phyloP scores from a whole-genome alignment of 495 filamentous ascomycete genomes.

The Penicillium canariense region DNA sequence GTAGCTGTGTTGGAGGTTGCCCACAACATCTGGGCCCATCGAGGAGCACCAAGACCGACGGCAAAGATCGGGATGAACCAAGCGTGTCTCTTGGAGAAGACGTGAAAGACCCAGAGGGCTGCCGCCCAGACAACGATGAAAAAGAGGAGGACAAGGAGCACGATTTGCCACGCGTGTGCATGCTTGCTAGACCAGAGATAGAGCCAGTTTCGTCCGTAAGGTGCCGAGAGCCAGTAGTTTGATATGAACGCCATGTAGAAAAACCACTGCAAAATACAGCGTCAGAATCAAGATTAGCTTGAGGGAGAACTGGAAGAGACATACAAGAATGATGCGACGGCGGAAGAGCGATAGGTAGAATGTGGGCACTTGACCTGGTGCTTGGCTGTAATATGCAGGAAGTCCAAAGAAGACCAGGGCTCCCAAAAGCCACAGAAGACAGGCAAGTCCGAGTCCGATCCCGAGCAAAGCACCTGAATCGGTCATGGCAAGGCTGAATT shows the following conservation, averaged over 20 bases:
- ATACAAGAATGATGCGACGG: conserved; percentile 52
- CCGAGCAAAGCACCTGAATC: conserved; percentile 43
- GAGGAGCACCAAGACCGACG: conserved; percentile 59
- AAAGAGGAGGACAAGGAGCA: conserved; percentile 55
- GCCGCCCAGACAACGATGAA: conserved; percentile 57
- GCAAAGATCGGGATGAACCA: conserved; percentile 69
- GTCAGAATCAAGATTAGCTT: conserved; percentile 3
- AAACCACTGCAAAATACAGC: conserved; percentile 19
- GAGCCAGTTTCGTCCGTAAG: conserved; percentile 52
- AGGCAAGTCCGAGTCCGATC: conserved; percentile 49
- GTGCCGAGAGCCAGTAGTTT: conserved; percentile 52
- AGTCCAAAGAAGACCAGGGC: conserved; percentile 53
- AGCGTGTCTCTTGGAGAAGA: conserved; percentile 51
- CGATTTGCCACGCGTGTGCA: conserved; percentile 44
- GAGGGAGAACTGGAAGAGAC: conserved; percentile 14
- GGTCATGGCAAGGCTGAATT: conserved; percentile 25
- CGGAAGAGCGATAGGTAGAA: conserved; percentile 47
- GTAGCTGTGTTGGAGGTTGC: conserved; percentile 53
- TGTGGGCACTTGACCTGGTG: conserved; percentile 29
- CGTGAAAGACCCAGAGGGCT: conserved; percentile 46
- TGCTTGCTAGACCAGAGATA: conserved; percentile 3
- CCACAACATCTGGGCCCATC: conserved; percentile 69
- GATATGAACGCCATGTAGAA: conserved; percentile 19
- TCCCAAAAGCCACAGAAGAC: conserved; percentile 59
- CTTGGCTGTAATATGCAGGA: conserved; percentile 58